phyloP scores from a whole-genome alignment of 1,284 basidiomycete genomes.

The Leccinum fuscescens region DNA sequence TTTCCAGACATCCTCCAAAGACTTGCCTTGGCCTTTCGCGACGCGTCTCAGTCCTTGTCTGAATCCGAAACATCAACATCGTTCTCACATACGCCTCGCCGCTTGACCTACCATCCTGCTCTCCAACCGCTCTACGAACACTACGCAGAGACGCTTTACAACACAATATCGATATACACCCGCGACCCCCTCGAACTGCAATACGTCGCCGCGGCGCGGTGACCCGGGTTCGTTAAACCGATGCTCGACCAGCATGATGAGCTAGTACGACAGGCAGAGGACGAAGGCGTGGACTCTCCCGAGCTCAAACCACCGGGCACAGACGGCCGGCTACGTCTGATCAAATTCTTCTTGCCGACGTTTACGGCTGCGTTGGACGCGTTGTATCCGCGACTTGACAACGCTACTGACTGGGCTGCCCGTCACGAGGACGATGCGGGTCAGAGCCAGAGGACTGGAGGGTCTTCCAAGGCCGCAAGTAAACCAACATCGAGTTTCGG shows the following conservation, averaged over 20 bases:
- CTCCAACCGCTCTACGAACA: slow-evolving; percentile 62
- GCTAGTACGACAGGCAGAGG: slow-evolving; percentile 19
- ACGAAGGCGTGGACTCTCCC: slow-evolving; percentile 27
- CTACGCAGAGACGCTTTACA: slow-evolving; percentile 64
- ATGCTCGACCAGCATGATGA: slow-evolving; percentile 53
- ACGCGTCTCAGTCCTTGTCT: slow-evolving; percentile 29
- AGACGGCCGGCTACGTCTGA: slow-evolving; percentile 60
- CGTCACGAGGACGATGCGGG: slow-evolving; percentile 40
- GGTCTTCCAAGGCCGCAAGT: slow-evolving; percentile 5
- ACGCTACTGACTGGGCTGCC: slow-evolving; percentile 58
- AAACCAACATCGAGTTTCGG: slow-evolving; percentile 17
- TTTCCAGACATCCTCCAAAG: slow-evolving; percentile 32
- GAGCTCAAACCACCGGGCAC: slow-evolving; percentile 44
- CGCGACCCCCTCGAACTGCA: slow-evolving; percentile 68
- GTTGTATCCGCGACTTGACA: slow-evolving; percentile 63
- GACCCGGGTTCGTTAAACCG: slow-evolving; percentile 76
- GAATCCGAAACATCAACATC: background rate
- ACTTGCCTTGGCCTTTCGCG: slow-evolving; percentile 26
- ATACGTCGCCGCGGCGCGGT: slow-evolving; percentile 75
- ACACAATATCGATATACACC: slow-evolving; percentile 64
- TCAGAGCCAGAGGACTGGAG: background rate
- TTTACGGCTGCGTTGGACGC: slow-evolving; percentile 59
- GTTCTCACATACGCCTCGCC: slow-evolving; percentile 21
- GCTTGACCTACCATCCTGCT: slow-evolving; percentile 49
- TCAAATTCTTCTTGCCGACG: slow-evolving; percentile 57